Conservation (phyloP, 768 basidiomycete species). For the Lentinula raphanica region DNA sequence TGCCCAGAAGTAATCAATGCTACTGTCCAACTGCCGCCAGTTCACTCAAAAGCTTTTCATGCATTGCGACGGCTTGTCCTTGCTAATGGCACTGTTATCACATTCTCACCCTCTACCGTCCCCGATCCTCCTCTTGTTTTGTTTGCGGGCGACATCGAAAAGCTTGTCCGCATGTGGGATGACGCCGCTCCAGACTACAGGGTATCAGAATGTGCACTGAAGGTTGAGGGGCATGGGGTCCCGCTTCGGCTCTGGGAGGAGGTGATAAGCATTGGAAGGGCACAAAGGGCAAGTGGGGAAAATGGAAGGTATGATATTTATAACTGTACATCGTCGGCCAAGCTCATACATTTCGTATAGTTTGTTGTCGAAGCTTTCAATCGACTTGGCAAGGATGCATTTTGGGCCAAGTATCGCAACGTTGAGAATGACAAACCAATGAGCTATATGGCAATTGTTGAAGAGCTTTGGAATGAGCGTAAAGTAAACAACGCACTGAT, state of each 20-base stretch:
- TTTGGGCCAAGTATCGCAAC: constrained; percentile 14
- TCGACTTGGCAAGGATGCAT: constrained; percentile 9
- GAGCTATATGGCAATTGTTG: constrained; percentile 13
- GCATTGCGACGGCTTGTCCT: too few species aligned
- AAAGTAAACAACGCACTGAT: constrained; percentile 3
- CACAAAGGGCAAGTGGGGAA: constrained; percentile 9
- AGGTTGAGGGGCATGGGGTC: constrained; percentile 1
- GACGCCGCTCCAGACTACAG: not conserved
- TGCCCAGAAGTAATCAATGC: too few species aligned
- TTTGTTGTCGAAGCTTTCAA: constrained; percentile 13
- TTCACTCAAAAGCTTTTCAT: too few species aligned
- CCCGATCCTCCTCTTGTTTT: not conserved
- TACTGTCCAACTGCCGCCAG: too few species aligned
- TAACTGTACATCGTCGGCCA: too few species aligned
- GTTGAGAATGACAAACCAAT: constrained; percentile 7
- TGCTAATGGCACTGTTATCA: not conserved
- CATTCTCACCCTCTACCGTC: not conserved
- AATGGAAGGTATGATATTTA: constrained; percentile 16
- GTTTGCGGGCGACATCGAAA: not conserved
- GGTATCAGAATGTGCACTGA: not conserved
- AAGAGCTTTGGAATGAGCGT: constrained; percentile 4
- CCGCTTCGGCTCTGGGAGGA: not conserved
- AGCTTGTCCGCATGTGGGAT: not conserved
- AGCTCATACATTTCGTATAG: too few species aligned
- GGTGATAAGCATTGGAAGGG: not conserved